Base-by-base conservation (phyloP, 2,329 filamentous ascomycete genomes). In the Epichloe gansuensis region DNA sequence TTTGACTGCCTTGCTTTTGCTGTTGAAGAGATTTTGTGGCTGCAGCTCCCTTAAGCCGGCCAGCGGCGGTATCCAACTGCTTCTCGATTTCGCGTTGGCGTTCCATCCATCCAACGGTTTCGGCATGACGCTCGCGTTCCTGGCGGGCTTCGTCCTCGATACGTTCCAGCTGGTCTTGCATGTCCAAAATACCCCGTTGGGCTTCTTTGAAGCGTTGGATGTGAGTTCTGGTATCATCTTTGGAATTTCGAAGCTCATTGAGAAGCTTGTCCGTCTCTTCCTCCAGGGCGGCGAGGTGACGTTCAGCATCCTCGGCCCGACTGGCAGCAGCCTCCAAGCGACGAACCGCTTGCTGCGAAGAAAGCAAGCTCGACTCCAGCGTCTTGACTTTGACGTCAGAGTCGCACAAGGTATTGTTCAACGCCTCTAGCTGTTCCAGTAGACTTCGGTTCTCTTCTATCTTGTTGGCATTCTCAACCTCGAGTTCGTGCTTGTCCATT, bases 81-180 rank as follows among this genome's bases (percentile, higher is more conserved):
- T 81, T 81, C 64, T 96, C 90, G 45, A 95, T 84, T 34, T 80
- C 80, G 52, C 89, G 82, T 61, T 91, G 82, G 53, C 86, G 80
- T 63, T 96, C 89, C 78, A 97, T 87, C 49, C 89, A 84, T 44
- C 77, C 77, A 51, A 96, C 73, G 40, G 95, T 78, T 62, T 96
- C 88, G 34, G 80, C 75, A 68, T 96, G 90, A 12, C 86, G 81
- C 58, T 93, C 82, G 25, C 81, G 80, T 65, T 97, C 91, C 60
- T 89, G 81, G 43, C 74, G 78, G 1, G 88, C 81, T 63, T 97
- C 91, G 54, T 78, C 78, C 64, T 97, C 91, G 63, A 98, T 93
- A 56, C 80, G 78, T 63, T 95, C 90, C 17, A 97, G 74, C 67
- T 97, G 89, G 54, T 89, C 85, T 63, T 95, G 86, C 55, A 98